Base-by-base conservation (phyloP, 2,329 filamentous ascomycete species). In the Dothideomycetes sp. region DNA sequence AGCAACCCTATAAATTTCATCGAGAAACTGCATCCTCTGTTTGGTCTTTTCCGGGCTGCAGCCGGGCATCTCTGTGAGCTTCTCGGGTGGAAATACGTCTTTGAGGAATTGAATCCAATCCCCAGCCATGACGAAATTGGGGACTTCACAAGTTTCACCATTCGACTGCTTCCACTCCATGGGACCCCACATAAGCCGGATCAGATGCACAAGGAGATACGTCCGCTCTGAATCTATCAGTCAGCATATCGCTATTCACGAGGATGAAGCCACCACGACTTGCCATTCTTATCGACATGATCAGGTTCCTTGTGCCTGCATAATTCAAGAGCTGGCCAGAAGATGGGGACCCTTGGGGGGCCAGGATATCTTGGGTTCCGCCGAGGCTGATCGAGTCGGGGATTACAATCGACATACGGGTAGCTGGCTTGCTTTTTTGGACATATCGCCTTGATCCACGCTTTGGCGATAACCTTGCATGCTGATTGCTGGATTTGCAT, bases 381-480 rank as follows among this genome's bases (percentile, higher is more conserved):
- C 9, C 39, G 34, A 10, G 36, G 36, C 18, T 40, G 38, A n/a
- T 38, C 36, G 16, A 27, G 15, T 22, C 70, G 73, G n/a, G 69
- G 68, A 1, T 77, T 81, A 17, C 32, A 42, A 18, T 38, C 32
- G 4, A 45, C 33, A 52, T 87, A 87, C 0, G 82, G 81, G 49
- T 82, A 77, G 14, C 74, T 79, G 0, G 79, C 79, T 57, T 85
- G 81, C 57, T 87, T 87, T 60, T 82, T 84, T 0, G 82, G 82
- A 49, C 83, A 80, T 2, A 86, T 75, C 2, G 75, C 69, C 52
- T 84, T 84, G 43, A 87, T 77, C 75, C 81, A 86, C 9, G 75
- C 78, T 55, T 86, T 87, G 24, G 77, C 77, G 38, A 86, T 77
- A 18, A 78, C 63, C 57, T 86, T 86, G 60, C 79, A 81, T 5